Base-by-base conservation (phyloP, 2,329 filamentous ascomycete species). In the Colletotrichum karsti region DNA sequence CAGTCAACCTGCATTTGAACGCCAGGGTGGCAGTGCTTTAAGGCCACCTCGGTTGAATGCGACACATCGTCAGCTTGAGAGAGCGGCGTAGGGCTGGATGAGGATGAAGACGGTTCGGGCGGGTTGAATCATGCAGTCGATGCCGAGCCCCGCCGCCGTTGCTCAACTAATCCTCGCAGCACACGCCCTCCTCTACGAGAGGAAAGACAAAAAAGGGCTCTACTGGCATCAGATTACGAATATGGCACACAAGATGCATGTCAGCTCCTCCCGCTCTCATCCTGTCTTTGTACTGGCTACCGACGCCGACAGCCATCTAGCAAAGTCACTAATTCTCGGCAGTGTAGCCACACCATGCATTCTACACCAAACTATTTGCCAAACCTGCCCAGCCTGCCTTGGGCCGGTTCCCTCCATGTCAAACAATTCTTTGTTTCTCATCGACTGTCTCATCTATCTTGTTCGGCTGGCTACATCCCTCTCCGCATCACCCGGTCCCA, bases 61-160 rank as follows among this genome's bases (percentile, higher is more conserved):
- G 22, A 35, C 24, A 51, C 56, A 24, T 53, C n/a, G 9, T 30
- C 57, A 39, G 30, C 7, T 18, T 56, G 24, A 44, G 24, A 20
- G 33, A 41, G 51, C 39, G 59, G 39, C 50, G 50, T 63, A 63
- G 64, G 64, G 59, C 64, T 67, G 59, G 33, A 53, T 56, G 42
- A 37, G 53, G 51, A 63, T 37, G 50, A n/a, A 18, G 28, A 42
- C 54, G n/a, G 10, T 57, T 57, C 18, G 24, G 28, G 20, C 30
- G 39, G 20, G n/a, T 15, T 13, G 22, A 33, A 26, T 33, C 35
- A 39, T 42, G 26, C 42, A 6, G 56, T 37, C 28, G 5, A 24
- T 24, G 15, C 50, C 42, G 50, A 42, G 26, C 24, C 35, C 22
- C 20, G 26, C 9, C 22, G 20, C 24, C 24, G 26, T 51, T 5